Evolutionary conservation across 2,329 filamentous ascomycete genomes (phyloP), one percentile per base, ranked within the genome.

Genomic region (Xylaria sp.): DNA sequence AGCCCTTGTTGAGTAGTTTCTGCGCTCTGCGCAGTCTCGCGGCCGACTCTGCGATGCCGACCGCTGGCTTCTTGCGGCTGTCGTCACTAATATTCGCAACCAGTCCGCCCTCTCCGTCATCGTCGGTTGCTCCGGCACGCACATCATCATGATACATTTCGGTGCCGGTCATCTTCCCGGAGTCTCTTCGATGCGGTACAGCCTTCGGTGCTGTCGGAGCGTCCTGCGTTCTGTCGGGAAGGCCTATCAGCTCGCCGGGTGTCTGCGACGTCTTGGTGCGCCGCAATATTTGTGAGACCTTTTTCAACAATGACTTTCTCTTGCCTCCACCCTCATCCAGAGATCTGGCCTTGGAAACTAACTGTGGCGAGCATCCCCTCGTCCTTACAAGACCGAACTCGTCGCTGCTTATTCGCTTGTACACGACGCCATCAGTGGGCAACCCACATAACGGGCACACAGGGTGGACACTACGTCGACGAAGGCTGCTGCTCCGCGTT

Each of bases 371-470:
- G 5, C 30, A n/a, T 2, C 18, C 30, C 36, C 34, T 55, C 3
- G 30, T 25, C 39, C 66, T 63, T 34, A 73, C 60, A n/a, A 74
- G 63, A 9, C 70, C 66, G 8, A 45, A 68, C 5, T 56, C 73
- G 15, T 62, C 62, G 12, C 30, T 41, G 41, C 58, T 61, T 43
- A 76, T 55, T 39, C 23, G 8, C 53, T 62, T 56, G 28, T 72
- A 72, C 43, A 25, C 46, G 48, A 73, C 65, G 52, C 61, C 58
- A 41, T 72, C 70, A 8, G 66, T 48, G 12, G 64, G 74, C 10
- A 45, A 63, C 13, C 43, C 32, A 41, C 75, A 76, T 10, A 59
- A 30, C 10, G 69, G 46, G 43, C 74, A 76, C 23, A 57, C 25
- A 2, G 20, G 5, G 53, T 8, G n/a, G 12, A 39, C 12, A n/a